These are phyloP conservation scores for Jatropha curcas DNA, from an alignment of 345 rosid species.

Conservation along the genomic window DNA sequence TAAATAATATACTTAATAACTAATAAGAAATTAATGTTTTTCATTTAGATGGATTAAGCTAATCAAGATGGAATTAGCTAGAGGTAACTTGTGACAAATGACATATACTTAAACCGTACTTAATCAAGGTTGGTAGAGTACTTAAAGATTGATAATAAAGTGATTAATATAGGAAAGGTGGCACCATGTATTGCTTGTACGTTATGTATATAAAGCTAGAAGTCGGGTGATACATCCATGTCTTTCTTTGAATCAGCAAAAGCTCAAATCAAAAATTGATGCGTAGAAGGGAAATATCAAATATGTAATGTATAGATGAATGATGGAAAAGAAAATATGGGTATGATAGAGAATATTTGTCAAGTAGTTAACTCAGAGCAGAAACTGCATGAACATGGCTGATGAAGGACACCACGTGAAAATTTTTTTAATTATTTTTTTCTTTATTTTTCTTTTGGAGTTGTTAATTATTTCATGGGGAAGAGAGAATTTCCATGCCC, in stretches of 20 bases:
- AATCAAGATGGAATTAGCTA: too few species aligned
- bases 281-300: too few species aligned
- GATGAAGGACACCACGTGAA: slow-evolving; percentile 31
- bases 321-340: background rate
- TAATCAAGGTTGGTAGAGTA: slow-evolving; percentile 20
- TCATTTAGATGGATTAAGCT: too few species aligned
- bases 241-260: background rate
- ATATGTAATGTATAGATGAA: too few species aligned
- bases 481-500: too few species aligned
- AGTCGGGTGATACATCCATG: slow-evolving; percentile 4
- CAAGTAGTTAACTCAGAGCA: slow-evolving; percentile 18
- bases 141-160: background rate
- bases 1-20: too few species aligned
- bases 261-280: background rate
- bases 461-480: background rate
- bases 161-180: background rate
- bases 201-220: background rate
- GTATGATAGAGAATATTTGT: slow-evolving; percentile 21
- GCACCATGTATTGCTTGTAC: slow-evolving; percentile 1
- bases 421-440: background rate
- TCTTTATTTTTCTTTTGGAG: too few species aligned
- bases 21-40: too few species aligned
- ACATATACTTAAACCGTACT: slow-evolving; percentile 26
- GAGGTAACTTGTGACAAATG: background rate
- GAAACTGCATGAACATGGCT: slow-evolving; percentile 27